Base-by-base conservation (phyloP, 768 basidiomycete species). In the Trametes cinnabarina region DNA sequence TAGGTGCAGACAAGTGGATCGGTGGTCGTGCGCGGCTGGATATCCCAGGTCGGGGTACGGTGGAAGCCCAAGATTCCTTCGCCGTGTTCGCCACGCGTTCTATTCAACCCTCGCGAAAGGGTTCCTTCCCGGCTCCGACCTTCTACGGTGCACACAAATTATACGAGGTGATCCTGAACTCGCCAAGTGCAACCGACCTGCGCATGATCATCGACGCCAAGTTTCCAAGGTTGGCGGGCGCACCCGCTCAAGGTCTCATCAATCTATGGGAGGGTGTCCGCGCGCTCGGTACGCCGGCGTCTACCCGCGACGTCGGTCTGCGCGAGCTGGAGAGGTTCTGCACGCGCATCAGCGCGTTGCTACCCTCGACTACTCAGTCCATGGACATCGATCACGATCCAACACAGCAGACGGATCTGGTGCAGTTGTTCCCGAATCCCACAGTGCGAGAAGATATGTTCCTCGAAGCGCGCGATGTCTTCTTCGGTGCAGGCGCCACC, bases 101-200 rank as follows among this genome's bases (percentile, higher is more conserved):
- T 1, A 71, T 83, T 4, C 61, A 73, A 6, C 77, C 81, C 4
- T 79, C 80, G 3, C 68, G 74, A 39, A 76, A 69, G 30, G 80
- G 78, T 19, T 71, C 68, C 1, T 83, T 87, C 65, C 75, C 85
- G 1, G 61, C 75, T 0, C 77, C 93, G 0, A 77, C 78, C 1
- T 99, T 98, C 74, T 88, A 91, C 64, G 94, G 93, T 12, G 81
- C 87, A 1, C 89, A 94, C 68, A 92, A 92, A 66, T 95, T 92
- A 66, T 74, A 80, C 47, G 90, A 95, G 58, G 76, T 95, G 19
- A 63, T 77, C 14, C 68, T 97, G 14, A 68, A 75, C 0, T 73
- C 86, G 0, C 92, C 92, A 0, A 80, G 82, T 0, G 65, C 73
- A 3, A 76, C 79, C 3, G 97, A 98, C 58, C 77, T 98, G 34